Evolutionary conservation across 371 early-diverging fungal genomes (phyloP).

Genomic region (Mucor indicus): DNA sequence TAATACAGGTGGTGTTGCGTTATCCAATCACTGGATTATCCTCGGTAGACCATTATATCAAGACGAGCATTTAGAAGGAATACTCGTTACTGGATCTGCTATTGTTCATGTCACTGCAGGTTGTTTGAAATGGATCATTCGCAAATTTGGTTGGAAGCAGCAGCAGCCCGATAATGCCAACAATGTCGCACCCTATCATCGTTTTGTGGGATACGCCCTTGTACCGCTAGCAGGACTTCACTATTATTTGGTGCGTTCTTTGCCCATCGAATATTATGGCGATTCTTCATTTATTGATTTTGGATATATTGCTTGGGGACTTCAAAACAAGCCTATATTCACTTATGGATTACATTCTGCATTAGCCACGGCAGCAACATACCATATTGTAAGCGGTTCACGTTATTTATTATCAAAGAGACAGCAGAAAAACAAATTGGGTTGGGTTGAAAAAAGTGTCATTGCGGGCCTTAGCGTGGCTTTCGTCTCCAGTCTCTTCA

Average conservation of each 20-base stretch:
- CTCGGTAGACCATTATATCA: constrained; percentile 45
- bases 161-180: neutral
- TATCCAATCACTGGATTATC: constrained; percentile 33
- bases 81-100: constrained; percentile 37
- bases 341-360: constrained; percentile 32
- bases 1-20: constrained; percentile 29
- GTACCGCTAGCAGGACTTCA: constrained; percentile 33
- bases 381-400: constrained; percentile 36
- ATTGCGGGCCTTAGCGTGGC: constrained; percentile 17
- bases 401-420: constrained; percentile 9
- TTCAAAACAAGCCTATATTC: constrained; percentile 38
- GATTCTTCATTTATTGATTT: constrained; percentile 48
- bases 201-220: constrained; percentile 23
- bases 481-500: constrained; percentile 25
- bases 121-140: constrained; percentile 27
- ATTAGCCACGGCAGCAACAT: constrained; percentile 22
- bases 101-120: constrained; percentile 33
- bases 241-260: constrained; percentile 25
- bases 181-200: constrained; percentile 20
- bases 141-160: constrained; percentile 20
- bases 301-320: constrained; percentile 39
- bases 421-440: neutral
- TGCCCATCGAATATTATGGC: constrained; percentile 38
- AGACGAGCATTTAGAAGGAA: constrained; percentile 37
- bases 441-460: constrained; percentile 1